These are phyloP conservation scores for Annulohypoxylon moriforme DNA, from an alignment of 495 filamentous ascomycete genomes.

Conservation along the genomic window DNA sequence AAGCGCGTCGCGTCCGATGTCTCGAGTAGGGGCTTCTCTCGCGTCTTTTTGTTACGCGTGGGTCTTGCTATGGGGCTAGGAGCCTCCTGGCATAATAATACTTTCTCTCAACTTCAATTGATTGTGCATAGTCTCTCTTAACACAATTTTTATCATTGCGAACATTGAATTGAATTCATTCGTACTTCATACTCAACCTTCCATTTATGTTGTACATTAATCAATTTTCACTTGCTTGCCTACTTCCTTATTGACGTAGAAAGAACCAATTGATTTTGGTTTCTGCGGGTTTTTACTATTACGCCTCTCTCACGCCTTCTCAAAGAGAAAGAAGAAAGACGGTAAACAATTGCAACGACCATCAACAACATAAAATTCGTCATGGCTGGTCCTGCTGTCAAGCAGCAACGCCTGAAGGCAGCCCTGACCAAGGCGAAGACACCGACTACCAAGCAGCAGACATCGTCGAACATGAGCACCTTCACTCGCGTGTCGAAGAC, in stretches of 20 bases:
- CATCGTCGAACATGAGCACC: slow-evolving; percentile 48
- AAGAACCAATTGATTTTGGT: slow-evolving; percentile 8
- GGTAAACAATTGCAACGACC: background rate
- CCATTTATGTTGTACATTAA: slow-evolving; percentile 13
- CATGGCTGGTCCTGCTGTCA: slow-evolving; percentile 37
- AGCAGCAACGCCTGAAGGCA: slow-evolving; percentile 45
- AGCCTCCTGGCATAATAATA: slow-evolving; percentile 9
- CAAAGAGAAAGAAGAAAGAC: slow-evolving; percentile 1
- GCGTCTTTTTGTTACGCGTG: slow-evolving; percentile 35
- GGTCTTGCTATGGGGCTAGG: slow-evolving; percentile 21
- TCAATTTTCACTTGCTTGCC: slow-evolving; percentile 1
- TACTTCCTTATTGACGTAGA: slow-evolving; percentile 1
- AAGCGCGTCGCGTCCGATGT: slow-evolving; percentile 34
- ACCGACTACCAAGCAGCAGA: slow-evolving; percentile 25
- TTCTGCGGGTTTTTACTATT: background rate
- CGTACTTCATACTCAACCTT: slow-evolving; percentile 18
- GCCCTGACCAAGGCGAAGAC: slow-evolving; percentile 28
- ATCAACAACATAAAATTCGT: slow-evolving; percentile 2
- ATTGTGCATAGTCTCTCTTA: slow-evolving; percentile 8
- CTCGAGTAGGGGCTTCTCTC: slow-evolving; percentile 19
- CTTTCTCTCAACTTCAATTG: slow-evolving; percentile 14
- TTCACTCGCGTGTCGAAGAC: slow-evolving; percentile 57
- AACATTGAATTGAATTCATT: too few relatives aligned
- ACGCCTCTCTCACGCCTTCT: background rate
- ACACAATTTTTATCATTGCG: slow-evolving; percentile 21